phyloP scores from a whole-genome alignment of 352 stramenopile species.

The Pythium insidiosum region DNA sequence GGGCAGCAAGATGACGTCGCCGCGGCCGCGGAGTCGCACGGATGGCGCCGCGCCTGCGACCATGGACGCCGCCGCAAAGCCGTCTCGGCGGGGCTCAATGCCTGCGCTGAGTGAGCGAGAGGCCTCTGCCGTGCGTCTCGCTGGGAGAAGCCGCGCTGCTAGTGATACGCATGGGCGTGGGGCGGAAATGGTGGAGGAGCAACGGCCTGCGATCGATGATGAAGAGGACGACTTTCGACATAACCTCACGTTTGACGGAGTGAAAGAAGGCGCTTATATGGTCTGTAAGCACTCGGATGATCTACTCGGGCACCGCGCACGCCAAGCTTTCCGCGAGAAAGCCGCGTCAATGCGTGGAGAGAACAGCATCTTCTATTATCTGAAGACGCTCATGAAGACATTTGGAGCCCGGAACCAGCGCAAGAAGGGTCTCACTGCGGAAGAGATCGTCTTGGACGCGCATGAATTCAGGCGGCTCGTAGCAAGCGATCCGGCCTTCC shows the following conservation, averaged over 20 bases:
- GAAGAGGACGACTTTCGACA: slow-evolving; percentile 36
- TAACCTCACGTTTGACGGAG: slow-evolving; percentile 71
- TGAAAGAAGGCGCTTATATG: slow-evolving; percentile 75
- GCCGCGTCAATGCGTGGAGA: slow-evolving; percentile 68
- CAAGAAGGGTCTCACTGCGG: slow-evolving; percentile 26
- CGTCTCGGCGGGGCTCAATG: slow-evolving; percentile 4
- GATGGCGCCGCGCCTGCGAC: background rate
- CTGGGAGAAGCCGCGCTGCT: too few species aligned
- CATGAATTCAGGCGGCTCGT: slow-evolving; percentile 77
- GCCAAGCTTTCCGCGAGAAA: slow-evolving; percentile 81
- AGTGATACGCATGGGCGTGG: too few species aligned
- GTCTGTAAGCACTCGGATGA: slow-evolving; percentile 81
- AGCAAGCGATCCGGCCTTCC: slow-evolving; percentile 67
- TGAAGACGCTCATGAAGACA: slow-evolving; percentile 76
- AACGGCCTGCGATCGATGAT: slow-evolving; percentile 19
- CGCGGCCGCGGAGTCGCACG: slow-evolving; percentile 1
- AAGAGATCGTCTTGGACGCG: slow-evolving; percentile 44
- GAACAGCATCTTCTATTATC: slow-evolving; percentile 82
- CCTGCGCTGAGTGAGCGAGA: too few species aligned
- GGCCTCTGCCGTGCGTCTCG: too few species aligned
- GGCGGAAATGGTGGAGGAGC: too few species aligned
- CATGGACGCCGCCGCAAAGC: background rate
- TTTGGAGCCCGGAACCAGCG: slow-evolving; percentile 33
- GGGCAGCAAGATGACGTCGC: background rate
- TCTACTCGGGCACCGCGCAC: slow-evolving; percentile 65